A percentile compares a stretch with the other conserved stretches of the same genome.
Conservation (phyloP, 2,329 filamentous ascomycete species). For the Botrytis hyacinthi region DNA sequence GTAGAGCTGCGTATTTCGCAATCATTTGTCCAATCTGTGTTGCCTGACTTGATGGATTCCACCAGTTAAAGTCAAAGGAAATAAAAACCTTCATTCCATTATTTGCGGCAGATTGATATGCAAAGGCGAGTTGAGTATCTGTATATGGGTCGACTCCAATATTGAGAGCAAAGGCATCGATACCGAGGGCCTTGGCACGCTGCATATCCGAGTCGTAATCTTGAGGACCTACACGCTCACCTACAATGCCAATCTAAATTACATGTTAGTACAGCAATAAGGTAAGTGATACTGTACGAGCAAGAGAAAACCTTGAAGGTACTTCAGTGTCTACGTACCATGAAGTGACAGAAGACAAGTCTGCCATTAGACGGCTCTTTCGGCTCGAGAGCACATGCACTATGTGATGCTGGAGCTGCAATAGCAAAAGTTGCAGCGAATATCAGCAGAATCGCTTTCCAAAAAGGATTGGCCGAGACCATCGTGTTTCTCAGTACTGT, state of each 20-base stretch:
- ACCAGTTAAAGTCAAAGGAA: constrained; percentile 38
- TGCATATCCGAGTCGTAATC: constrained; percentile 30
- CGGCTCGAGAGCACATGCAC: not conserved
- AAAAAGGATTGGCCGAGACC: not conserved
- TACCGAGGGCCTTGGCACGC: constrained; percentile 36
- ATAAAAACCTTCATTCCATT: constrained; percentile 39
- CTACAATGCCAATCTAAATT: constrained; percentile 29
- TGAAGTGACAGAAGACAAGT: constrained; percentile 30
- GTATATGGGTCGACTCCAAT: constrained; percentile 38
- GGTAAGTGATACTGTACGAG: not conserved
- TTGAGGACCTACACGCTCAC: constrained; percentile 25
- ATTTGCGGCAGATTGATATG: constrained; percentile 34
- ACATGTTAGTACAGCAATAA: not conserved
- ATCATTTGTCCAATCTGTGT: constrained; percentile 33
- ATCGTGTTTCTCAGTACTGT: not conserved
- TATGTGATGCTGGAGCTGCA: constrained; percentile 1
- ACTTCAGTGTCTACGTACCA: constrained; percentile 17
- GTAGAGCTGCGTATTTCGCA: constrained; percentile 34
- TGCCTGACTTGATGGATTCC: constrained; percentile 23
- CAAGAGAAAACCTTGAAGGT: not conserved
- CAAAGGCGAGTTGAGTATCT: constrained; percentile 34
- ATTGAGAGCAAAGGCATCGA: constrained; percentile 41
- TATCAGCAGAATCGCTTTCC: not conserved
- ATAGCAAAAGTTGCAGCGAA: constrained; percentile 6
- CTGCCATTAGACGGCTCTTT: constrained; percentile 17